A percentile compares a stretch with the other conserved stretches of the same genome.
Evolutionary conservation across 1,284 basidiomycete genomes (phyloP).

Genomic region (Cryptococcus deneoformans): DNA sequence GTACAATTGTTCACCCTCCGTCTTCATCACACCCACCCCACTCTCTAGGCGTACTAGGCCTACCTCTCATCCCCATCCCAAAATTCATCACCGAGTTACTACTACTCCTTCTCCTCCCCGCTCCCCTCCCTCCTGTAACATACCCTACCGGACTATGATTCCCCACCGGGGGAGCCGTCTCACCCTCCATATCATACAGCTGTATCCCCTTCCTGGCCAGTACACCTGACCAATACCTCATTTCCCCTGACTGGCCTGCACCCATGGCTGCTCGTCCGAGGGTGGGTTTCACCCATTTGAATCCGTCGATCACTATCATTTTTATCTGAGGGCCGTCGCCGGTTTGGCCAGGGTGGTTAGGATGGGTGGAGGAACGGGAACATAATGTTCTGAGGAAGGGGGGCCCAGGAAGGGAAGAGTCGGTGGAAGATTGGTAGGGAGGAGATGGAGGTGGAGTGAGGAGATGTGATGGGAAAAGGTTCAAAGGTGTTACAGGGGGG

Average conservation of each 20-base stretch:
- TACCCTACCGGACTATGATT: too few relatives aligned
- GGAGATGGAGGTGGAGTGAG: not conserved
- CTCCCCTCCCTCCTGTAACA: too few relatives aligned
- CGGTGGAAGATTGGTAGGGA: not conserved
- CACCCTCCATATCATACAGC: slow-evolving; percentile 41
- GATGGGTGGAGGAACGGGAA: slow-evolving; percentile 2
- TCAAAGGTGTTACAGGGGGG: not conserved
- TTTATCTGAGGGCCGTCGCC: not conserved
- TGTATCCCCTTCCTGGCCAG: slow-evolving; percentile 21
- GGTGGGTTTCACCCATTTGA: slow-evolving; percentile 37
- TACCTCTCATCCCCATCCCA: too few relatives aligned
- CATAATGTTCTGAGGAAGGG: slow-evolving; percentile 18
- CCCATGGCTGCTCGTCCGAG: slow-evolving; percentile 35
- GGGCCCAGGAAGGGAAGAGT: not conserved
- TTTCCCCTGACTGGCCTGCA: slow-evolving; percentile 40
- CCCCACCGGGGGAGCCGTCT: not conserved
- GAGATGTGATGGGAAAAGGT: not conserved
- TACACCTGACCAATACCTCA: slow-evolving; percentile 32
- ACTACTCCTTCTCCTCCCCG: too few relatives aligned
- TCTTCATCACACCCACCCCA: too few relatives aligned
- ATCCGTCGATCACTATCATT: slow-evolving; percentile 35
- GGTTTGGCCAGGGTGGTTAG: not conserved
- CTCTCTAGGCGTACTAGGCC: too few relatives aligned
- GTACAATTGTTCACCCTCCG: too few relatives aligned
- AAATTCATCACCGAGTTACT: too few relatives aligned